Base-by-base conservation (phyloP, 116 monocot species). In the Trichopus zeylanicus region DNA sequence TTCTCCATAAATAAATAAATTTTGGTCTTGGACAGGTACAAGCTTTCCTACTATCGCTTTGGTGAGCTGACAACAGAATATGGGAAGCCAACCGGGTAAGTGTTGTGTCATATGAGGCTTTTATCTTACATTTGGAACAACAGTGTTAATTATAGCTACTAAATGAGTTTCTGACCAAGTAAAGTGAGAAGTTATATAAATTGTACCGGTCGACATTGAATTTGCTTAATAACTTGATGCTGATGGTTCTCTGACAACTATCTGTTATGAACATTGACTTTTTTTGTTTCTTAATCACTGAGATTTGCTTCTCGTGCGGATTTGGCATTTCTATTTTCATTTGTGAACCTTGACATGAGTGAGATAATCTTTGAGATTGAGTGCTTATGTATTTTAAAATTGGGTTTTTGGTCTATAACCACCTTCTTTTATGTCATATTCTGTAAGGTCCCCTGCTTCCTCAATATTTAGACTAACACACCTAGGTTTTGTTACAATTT, bases 31-130 rank as follows among this genome's bases (percentile, higher is more conserved):
- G 25, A 42, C 39, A 59, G 59, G 59, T 59, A 59, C 39, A 59
- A 59, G 59, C 59, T 59, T 59, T 59, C 59, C 11, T 59, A 59
- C 33, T 42, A 59, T 21, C 35, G 59, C 12, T 59, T 59, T 59
- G 59, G 59, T 8, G 59, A 59, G 25, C 38, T 59, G 38, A 59
- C 47, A 25, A 59, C 59, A 39, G 59, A 59, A 26, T 59, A 59
- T 38, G 59, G 59, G 26, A 59, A 34, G 59, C 59, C 59, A 23
- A 23, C 59, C 39, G 59, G 59, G 59, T 59, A 59, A 38, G 59
- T n/a, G n/a, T 57, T 13, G 7, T 2, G 39, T 39, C 2, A 39
- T 39, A 39, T 39, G 12, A 13, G 10, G 16, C 12, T 39, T 39
- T 39, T 7, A 16, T 39, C 39, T 13, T 39, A 13, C 2, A n/a